These are phyloP conservation scores for Starmerella asiatica DNA, from an alignment of 805 yeast genomes.

Conservation along the genomic window DNA sequence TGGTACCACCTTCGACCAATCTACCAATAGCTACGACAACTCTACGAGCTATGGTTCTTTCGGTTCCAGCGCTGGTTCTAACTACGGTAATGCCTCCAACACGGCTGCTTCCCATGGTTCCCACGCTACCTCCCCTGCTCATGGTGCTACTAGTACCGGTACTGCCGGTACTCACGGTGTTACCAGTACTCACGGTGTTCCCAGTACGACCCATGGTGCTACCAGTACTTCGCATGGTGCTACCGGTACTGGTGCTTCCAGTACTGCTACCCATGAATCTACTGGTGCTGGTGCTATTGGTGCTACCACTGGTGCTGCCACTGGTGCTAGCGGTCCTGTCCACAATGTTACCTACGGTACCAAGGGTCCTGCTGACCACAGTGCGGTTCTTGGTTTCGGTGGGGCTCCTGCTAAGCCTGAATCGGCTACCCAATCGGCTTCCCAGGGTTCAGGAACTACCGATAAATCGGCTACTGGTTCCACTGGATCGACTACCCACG, in stretches of 20 bases:
- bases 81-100: not conserved
- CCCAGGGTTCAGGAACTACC: too few species aligned
- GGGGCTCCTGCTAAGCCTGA: too few species aligned
- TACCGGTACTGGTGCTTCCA: not conserved
- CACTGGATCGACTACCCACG: too few species aligned
- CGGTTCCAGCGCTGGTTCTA: not conserved
- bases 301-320: not conserved
- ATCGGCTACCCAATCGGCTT: too few species aligned
- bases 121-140: not conserved
- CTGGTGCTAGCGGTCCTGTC: not conserved
- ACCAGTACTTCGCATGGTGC: not conserved
- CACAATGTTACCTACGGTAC: conserved; percentile 24
- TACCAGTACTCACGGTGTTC: not conserved
- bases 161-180: not conserved
- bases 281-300: not conserved
- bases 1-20: too few species aligned
- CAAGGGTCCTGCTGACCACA: conserved; percentile 25
- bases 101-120: not conserved
- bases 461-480: too few species aligned
- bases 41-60: too few species aligned
- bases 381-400: too few species aligned
- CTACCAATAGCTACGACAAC: too few species aligned
- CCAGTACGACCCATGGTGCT: not conserved
- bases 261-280: not conserved
- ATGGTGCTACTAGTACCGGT: not conserved